Evolutionary conservation across 768 basidiomycete species (phyloP), one percentile per base, ranked within the genome.

Genomic region (Phylloporus arenicola): DNA sequence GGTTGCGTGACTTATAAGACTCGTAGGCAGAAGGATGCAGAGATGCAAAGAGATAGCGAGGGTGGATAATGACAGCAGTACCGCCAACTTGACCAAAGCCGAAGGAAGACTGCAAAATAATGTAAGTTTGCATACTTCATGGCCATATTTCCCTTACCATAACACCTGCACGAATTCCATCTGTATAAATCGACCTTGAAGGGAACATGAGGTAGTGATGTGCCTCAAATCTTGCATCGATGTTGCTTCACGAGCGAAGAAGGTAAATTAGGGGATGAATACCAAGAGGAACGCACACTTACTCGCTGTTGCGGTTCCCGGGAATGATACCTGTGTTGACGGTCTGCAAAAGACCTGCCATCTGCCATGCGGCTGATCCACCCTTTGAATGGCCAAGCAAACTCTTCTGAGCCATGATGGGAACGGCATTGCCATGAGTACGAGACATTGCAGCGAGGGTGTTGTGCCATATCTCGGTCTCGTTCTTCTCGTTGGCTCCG

Each of bases 21-120:
- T 83, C 80, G 60, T 93, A 94, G 53, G 75, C 68, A n/a, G 80
- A 75, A 1, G 90, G 82, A 53, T 92, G 83, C 33, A 97, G 72
- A 10, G 87, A 77, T 35, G 86, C 95, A 56, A 94, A 83, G 55
- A 96, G 78, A 72, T 90, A 91, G 57, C 91, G 87, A 54, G 96
- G 94, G 67, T 98, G 86, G 44, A 98, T 64, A 60, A 97, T 75
- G 56, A 94, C 78, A 39, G 85, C 88, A 50, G 83, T 88, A 48
- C 96, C 96, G 47, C 96, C 96, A 54, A 97, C 95, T 80, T 97
- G 96, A 61, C 96, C 94, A 75, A 98, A 98, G 56, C 96, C 95
- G 70, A 95, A 95, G 13, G 91, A 93, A 1, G 92, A 93, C 84
- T 91, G 56, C 22, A 46, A 37, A 42, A 41, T 3, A 3, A 4